Evolutionary conservation across 2,329 filamentous ascomycete genomes (phyloP), one percentile per base, ranked within the genome.

Genomic region (Cercospora citrullina): DNA sequence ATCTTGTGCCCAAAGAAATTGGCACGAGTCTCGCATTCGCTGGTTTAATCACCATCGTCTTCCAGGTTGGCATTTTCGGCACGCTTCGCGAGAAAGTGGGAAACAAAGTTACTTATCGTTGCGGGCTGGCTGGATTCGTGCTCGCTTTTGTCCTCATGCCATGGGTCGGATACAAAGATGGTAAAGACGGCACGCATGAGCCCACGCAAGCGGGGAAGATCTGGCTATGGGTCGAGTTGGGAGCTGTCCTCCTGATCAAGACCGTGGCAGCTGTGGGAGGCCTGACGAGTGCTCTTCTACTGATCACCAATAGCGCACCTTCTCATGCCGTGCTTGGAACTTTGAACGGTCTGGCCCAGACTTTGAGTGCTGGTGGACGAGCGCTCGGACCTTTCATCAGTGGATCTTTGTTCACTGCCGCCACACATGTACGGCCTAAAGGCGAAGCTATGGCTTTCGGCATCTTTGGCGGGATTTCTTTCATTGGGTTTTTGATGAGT

Each of bases 291-390:
- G 93, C 94, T 3, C 87, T 98, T 80, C 84, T 96, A 16, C 81
- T 99, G 79, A 94, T 99, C 72, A 98, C 93, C 42, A 99, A 99
- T 75, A 96, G 92, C 0, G 92, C 93, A 0, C 92, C 93, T 0
- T 93, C 94, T 7, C 87, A 94, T 78, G 89, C 91, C 5, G 93
- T 92, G 0, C 86, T 99, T 0, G 95, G 95, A 3, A 93, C 92
- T 0, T 85, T 99, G 28, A 97, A 99, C 76, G 95, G 95, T 9
- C 86, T 98, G 33, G 95, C 95, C 0, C 95, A 99, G 79, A 97
- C 93, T 0, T 87, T 99, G 0, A 96, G 93, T 0, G 95, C 95
- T 0, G 92, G 92, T 0, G 95, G 95, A 8, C 89, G 95, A 68
- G 93, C 94, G 53, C 87, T 93, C 0, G 95, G 95, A 0, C 95